Evolutionary conservation across 75 land plant species (phyloP).

Genomic region (Selaginella moellendorffii): DNA sequence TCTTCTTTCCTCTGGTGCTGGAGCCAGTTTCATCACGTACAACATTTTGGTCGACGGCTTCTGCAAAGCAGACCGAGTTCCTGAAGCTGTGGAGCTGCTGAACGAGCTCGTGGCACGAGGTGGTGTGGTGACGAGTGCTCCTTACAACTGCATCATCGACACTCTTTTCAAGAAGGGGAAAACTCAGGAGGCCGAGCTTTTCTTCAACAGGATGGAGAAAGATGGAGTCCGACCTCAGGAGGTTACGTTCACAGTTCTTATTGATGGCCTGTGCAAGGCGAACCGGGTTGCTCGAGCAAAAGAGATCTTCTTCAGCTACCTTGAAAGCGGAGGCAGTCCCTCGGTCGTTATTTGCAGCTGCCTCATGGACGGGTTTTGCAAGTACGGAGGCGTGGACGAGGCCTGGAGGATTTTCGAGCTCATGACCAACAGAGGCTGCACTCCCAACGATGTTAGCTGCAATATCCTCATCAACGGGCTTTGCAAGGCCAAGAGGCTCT

Average conservation of each 20-base stretch:
- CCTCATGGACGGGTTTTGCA: conserved; percentile 3
- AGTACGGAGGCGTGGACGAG: background rate
- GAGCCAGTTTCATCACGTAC: background rate
- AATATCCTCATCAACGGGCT: background rate
- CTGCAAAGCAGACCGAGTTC: conserved; percentile 2
- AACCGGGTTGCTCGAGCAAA: background rate
- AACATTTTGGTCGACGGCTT: background rate
- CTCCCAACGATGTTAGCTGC: background rate
- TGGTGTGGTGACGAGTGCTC: background rate
- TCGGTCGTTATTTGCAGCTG: background rate
- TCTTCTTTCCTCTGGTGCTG: background rate
- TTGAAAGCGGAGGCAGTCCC: background rate
- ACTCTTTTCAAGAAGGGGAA: background rate
- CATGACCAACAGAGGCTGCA: background rate
- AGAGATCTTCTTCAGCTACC: background rate
- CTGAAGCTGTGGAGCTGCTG: background rate
- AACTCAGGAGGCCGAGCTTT: background rate
- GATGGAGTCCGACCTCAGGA: background rate
- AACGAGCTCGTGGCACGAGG: background rate
- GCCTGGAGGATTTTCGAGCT: background rate
- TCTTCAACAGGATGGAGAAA: background rate
- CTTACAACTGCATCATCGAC: conserved; percentile 4
- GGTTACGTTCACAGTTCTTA: background rate
- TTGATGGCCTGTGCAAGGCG: conserved; percentile 5
- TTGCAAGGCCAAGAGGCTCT: background rate